phyloP scores from a whole-genome alignment of 129 eudicot species.

The carrot (Daucus carota) region DH1_v3.0 NC_030383.2:7541501-7542000 shows the following conservation, averaged over 20 bases:
- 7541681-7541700: constrained; percentile 5
- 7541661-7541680: neutral
- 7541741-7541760: constrained; percentile 9
- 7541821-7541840: too few relatives aligned
- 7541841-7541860: neutral
- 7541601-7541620: neutral
- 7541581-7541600: neutral
- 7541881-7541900: neutral
- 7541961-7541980: neutral
- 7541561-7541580: neutral
- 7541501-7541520: neutral
- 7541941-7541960: neutral
- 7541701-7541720: constrained; percentile 18
- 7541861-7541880: neutral
- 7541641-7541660: neutral
- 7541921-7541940: neutral
- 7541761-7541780: neutral
- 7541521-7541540: neutral
- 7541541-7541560: neutral
- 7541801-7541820: neutral
- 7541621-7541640: neutral
- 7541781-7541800: constrained; percentile 13
- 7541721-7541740: constrained; percentile 17
- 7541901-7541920: neutral
- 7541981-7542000: neutral